Evolutionary conservation across 1,284 basidiomycete genomes (phyloP), one percentile per base, ranked within the genome.

Genomic region (Lentinula novae-zelandiae): DNA sequence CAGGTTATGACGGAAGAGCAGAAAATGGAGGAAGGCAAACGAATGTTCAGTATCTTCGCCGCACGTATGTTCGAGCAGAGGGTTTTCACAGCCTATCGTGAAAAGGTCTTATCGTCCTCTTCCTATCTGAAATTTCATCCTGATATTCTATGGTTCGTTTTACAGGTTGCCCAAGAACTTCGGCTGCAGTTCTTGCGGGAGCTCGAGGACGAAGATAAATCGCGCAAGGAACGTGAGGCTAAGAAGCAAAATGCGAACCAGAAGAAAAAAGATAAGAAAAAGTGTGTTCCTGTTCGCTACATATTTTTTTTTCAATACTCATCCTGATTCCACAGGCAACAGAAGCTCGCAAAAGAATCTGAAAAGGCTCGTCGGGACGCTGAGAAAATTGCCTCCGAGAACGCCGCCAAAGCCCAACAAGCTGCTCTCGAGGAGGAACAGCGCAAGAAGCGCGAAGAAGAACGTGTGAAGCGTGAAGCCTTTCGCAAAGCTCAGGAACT

Each of bases 21-120:
- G 78, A 95, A 96, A 75, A 94, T 96, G 89, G 95, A 98, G 75
- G 96, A 99, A 77, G 96, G 96, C 68, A 94, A 96, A 74, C 87
- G 94, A 59, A 99, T 99, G 96, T 99, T 99, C 80, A 95, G 95
- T 67, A 98, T 99, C 76, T 99, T 98, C 72, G 96, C 96, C n/a
- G 96, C 96, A 44, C 88, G 97, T 60, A 97, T 98, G 95, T 98
- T 99, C 73, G 96, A 99, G 78, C 95, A 98, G 75, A 88, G 96
- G 31, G 96, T 98, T 44, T 84, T 98, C 58, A 89, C 94, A 67
- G 92, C 94, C 5, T 96, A 95, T 72, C 87, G 93, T 59, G 95
- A 96, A 76, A 61, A 61, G 53, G 60, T 60, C 13, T 27, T 3
- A 4, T 27, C 6, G 22, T 50, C 5, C 13, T 12, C 40, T 9